Evolutionary conservation across 306 rosid genomes (phyloP).

Genomic region (Fragaria nilgerrensis): DNA sequence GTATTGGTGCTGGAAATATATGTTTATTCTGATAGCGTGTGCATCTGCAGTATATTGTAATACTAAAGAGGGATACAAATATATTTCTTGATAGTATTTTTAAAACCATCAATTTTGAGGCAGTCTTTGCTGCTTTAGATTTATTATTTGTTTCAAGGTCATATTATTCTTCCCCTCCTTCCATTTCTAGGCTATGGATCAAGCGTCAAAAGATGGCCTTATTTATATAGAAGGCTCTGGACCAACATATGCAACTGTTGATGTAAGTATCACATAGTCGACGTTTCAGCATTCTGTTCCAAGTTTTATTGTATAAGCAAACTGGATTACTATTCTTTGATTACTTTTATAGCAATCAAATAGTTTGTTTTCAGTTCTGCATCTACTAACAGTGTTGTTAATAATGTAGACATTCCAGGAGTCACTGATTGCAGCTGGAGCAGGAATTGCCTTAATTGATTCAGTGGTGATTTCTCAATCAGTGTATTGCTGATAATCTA

Average conservation of each 20-base stretch:
- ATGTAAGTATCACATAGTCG: conserved; percentile 43
- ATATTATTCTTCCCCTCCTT: conserved; percentile 11
- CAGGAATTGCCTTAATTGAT: conserved; percentile 82
- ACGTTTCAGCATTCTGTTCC: conserved; percentile 2
- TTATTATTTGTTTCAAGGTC: not conserved
- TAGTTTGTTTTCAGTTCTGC: not conserved
- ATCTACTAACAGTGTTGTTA: conserved; percentile 37
- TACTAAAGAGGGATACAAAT: not conserved
- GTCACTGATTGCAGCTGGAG: conserved; percentile 80
- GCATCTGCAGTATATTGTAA: not conserved
- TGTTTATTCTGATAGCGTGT: not conserved
- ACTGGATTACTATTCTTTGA: conserved; percentile 2
- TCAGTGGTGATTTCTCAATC: conserved; percentile 85
- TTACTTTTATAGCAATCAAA: conserved; percentile 1
- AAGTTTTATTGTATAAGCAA: not conserved
- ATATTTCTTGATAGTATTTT: not conserved
- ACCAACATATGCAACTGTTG: conserved; percentile 91
- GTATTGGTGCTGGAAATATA: not conserved
- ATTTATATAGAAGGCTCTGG: conserved; percentile 76
- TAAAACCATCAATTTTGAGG: not conserved
- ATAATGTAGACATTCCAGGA: conserved; percentile 84
- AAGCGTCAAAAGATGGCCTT: conserved; percentile 70
- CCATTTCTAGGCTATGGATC: conserved; percentile 62
- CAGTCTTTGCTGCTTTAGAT: not conserved
- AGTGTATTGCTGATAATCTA: conserved; percentile 42